Conservation (phyloP, 2,329 filamentous ascomycete species). For the Teratosphaeria pseudoeucalypti region DNA sequence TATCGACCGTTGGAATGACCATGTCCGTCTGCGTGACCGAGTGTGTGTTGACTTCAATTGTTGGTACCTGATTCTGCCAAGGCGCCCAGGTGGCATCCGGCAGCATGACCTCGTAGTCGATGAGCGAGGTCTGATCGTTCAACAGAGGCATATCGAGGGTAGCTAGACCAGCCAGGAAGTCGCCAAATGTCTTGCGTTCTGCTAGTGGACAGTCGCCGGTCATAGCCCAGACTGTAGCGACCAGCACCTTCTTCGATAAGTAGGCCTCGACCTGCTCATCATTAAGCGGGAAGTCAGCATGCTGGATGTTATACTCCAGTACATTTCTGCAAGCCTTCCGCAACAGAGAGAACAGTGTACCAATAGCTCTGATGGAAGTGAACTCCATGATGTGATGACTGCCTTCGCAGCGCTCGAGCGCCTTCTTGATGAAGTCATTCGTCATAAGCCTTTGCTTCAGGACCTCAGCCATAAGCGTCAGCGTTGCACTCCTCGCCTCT, state of each 20-base stretch:
- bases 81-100: conserved; percentile 81
- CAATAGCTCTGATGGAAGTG: conserved; percentile 79
- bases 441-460: conserved; percentile 64
- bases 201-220: conserved; percentile 85
- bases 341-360: conserved; percentile 85
- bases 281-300: conserved; percentile 87
- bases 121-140: conserved; percentile 65
- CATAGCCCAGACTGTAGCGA: conserved; percentile 89
- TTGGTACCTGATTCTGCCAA: conserved; percentile 92
- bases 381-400: conserved; percentile 99
- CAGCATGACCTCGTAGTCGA: conserved; percentile 86
- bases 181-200: conserved; percentile 83
- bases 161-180: conserved; percentile 69
- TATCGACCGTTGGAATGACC: conserved; percentile 95
- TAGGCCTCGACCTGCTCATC: conserved; percentile 82
- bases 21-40: conserved; percentile 96
- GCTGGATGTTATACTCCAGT: conserved; percentile 91
- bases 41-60: conserved; percentile 94
- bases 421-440: conserved; percentile 71
- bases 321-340: conserved; percentile 89
- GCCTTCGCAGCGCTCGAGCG: conserved; percentile 61
- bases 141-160: conserved; percentile 78
- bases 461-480: conserved; percentile 68
- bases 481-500: conserved; percentile 56
- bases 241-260: conserved; percentile 83